Conservation (phyloP, 495 filamentous ascomycete species). For the Chaetomium tenue region DNA sequence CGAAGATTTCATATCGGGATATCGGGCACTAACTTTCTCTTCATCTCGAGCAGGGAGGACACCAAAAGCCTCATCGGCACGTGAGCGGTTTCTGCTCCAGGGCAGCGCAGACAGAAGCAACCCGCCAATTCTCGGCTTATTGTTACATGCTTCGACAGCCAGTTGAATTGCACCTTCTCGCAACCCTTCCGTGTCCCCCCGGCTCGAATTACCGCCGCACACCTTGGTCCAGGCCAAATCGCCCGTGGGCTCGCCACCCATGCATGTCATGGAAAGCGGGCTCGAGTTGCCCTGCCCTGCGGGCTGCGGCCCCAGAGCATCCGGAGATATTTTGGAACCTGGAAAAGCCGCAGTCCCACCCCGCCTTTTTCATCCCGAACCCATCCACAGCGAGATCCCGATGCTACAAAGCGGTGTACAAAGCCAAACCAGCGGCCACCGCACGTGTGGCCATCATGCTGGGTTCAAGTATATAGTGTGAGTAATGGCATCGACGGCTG, state of each 20-base stretch:
- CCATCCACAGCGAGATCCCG: not conserved
- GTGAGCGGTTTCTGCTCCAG: not conserved
- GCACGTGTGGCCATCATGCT: not conserved
- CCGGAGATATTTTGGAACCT: not conserved
- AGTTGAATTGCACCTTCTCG: not conserved
- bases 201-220: not conserved
- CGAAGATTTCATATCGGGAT: too few relatives aligned
- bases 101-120: not conserved
- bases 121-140: not conserved
- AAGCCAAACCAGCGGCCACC: not conserved
- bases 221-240: not conserved
- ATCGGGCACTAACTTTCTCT: too few relatives aligned
- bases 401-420: not conserved
- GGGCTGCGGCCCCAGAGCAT: not conserved
- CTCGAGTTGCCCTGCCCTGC: not conserved
- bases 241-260: not conserved
- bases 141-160: not conserved
- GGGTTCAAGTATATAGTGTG: not conserved
- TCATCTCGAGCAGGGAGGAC: too few relatives aligned
- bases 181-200: not conserved
- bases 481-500: not conserved
- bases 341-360: slow-evolving; percentile 11
- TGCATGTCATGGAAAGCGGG: not conserved
- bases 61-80: not conserved
- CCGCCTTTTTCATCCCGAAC: not conserved